Base-by-base conservation (phyloP, 1,284 basidiomycete species). In the Puccinia polysora region DNA sequence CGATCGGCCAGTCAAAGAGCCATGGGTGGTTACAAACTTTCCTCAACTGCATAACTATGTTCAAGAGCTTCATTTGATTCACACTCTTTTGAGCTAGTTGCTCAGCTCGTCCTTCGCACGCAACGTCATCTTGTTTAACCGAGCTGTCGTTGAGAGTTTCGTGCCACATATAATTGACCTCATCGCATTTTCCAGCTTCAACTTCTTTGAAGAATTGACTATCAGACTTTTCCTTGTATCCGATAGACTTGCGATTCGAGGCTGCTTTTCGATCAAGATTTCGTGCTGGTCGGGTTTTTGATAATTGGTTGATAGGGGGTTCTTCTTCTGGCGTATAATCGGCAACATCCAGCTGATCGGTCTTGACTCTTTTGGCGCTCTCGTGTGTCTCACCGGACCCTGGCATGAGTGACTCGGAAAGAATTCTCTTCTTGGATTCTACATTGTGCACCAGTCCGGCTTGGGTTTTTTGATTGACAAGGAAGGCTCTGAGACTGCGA, bases 1-100 rank as follows among this genome's bases (percentile, higher is more conserved):
- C 87, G 38, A 85, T 79, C 0, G 91, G 90, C 88, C 93, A 94
- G 76, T 93, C 87, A 79, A 97, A 93, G 20, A 96, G 81, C 82
- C 90, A 91, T 0, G 94, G 94, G 79, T 98, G 94, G 25, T 89
- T 92, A 80, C 92, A 95, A 4, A 93, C 89, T 78, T 82, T 79
- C 77, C 89, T 89, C 15, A 96, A 83, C 78, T 97, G 94, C 93
- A 97, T 97, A 74, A 96, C 87, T 1, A 88, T 85, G 79, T 97
- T 97, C 78, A 95, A 90, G 10, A 97, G 84, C 74, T 87, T 88
- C 88, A 95, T 88, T 79, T 90, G 91, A 80, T 94, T 92, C 59
- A 96, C 87, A 70, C 87, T 85, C 78, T 88, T 89, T 71, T 86
- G 90, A 91, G 75, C 20, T 74, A 23, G 43, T 18, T 58, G 67